These are phyloP conservation scores for Lathyrus tuberosus DNA, from an alignment of 306 rosid species.

Conservation along the genomic window DNA sequence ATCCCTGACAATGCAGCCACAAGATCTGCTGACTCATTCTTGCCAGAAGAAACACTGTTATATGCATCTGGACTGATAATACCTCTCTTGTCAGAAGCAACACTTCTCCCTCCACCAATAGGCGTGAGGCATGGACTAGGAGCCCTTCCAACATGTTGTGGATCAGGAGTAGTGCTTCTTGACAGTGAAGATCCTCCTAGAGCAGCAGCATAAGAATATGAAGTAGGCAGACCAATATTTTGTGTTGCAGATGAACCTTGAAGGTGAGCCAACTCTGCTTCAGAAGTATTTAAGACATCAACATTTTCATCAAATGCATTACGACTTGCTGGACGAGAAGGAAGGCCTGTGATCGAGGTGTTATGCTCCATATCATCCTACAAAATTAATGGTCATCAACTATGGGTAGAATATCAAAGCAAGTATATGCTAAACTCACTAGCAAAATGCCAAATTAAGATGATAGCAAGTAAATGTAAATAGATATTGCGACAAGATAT, in stretches of 20 bases:
- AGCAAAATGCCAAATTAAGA: neutral
- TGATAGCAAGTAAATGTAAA: neutral
- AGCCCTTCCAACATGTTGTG: constrained; percentile 81
- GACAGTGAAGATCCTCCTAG: constrained; percentile 90
- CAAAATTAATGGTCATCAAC: constrained; percentile 34
- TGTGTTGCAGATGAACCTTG: constrained; percentile 64
- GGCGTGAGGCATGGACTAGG: constrained; percentile 95
- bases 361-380: constrained; percentile 87
- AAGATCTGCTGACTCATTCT: constrained; percentile 70
- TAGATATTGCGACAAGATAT: neutral
- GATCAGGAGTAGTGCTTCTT: constrained; percentile 93
- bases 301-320: constrained; percentile 86
- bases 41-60: constrained; percentile 60
- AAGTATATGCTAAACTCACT: neutral
- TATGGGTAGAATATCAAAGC: neutral
- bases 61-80: constrained; percentile 63
- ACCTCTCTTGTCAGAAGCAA: constrained; percentile 70
- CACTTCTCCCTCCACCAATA: constrained; percentile 82
- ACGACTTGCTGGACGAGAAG: constrained; percentile 90
- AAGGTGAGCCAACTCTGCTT: constrained; percentile 45
- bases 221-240: constrained; percentile 61
- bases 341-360: constrained; percentile 55
- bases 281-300: constrained; percentile 59
- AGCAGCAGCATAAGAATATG: constrained; percentile 85
- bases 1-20: constrained; percentile 77